Base-by-base conservation (phyloP, 495 filamentous ascomycete genomes). In the Xylaria bambusicola region DNA sequence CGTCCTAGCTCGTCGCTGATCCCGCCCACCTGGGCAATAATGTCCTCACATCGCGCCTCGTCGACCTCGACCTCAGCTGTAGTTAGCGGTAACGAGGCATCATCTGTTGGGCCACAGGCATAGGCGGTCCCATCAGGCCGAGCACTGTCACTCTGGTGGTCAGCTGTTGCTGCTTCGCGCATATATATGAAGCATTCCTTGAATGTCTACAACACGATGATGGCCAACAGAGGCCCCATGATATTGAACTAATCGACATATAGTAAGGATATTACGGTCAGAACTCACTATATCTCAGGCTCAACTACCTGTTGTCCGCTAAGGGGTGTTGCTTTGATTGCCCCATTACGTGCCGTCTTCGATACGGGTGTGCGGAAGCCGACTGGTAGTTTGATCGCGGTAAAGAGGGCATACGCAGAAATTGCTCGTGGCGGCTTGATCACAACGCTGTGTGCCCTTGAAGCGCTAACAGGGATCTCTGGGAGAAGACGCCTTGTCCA, bases 121-220 rank as follows among this genome's bases (percentile, higher is more conserved):
- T 96, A 96, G 42, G 92, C 87, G 31, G 90, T 90, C 40, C 89
- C 82, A 66, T 91, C 86, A 0, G 91, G 91, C n/a, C 91, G 82
- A 12, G 91, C 85, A 68, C 50, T 53, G 6, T 7, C n/a, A 23
- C 1, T 2, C 5, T 7, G 7, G 15, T 20, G 40, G 50, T 52
- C 8, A 52, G 35, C 2, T 8, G 36, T 36, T 8, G 18, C 3
- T 2, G 23, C 12, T 33, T 1, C 5, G 8, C 5, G 31, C 31
- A 10, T 33, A 10, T 33, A 33, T 33, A 33, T 33, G 10, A 33
- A 10, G 31, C 10, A 6, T 33, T 10, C 31, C 10, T 10, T 6
- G 10, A 33, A 33, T 10, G 5, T 10, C 31, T 33, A 33, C 6
- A 10, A 6, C 10, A 33, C 5, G 31, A 33, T 33, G 6, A 5